Base-by-base conservation (phyloP, 371 early-diverging fungal genomes). In the Actinomucor elegans region DNA sequence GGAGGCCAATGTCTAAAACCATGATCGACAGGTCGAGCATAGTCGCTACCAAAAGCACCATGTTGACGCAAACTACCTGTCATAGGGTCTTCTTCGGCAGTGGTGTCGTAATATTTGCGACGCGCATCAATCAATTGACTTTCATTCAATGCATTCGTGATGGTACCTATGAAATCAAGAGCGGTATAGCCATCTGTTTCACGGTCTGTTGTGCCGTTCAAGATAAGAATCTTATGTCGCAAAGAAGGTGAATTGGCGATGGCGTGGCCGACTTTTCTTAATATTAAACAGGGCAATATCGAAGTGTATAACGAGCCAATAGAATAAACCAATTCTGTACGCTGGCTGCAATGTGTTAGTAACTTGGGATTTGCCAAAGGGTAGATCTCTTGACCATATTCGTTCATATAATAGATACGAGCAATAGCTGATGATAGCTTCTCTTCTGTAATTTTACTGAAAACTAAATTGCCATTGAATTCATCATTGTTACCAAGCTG, bases 221-320 rank as follows among this genome's bases (percentile, higher is more conserved):
- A 63, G 36, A 88, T 66, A 26, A 90, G 69, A 7, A 90, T 71
- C 59, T 90, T 90, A 58, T 73, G 68, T 42, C 69, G 70, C 33
- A 83, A 52, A 5, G 79, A 67, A 14, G 61, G 50, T 1, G 83
- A 81, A 18, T 79, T 67, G 18, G 83, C 80, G 32, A 88, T 78
- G 9, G 83, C 73, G 20, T 84, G 75, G 0, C 87, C 90, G 1
- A 86, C 81, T 15, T 82, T 82, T 31, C 84, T 79, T 15, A 90
- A 67, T 26, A 90, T 80, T 23, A 90, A 62, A 54, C 85, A 84
- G 0, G 90, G 90, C 8, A 87, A 62, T 33, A 90, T 80, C n/a
- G 85, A 85, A 1, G 90, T 90, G 49, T 87, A 90, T 8, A 90
- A 66, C 0, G 87, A 87, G 0, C 90, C 90, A 45, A 86, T 86